Evolutionary conservation across 768 basidiomycete species (phyloP).

Genomic region (Hysterangium stoloniferum): DNA sequence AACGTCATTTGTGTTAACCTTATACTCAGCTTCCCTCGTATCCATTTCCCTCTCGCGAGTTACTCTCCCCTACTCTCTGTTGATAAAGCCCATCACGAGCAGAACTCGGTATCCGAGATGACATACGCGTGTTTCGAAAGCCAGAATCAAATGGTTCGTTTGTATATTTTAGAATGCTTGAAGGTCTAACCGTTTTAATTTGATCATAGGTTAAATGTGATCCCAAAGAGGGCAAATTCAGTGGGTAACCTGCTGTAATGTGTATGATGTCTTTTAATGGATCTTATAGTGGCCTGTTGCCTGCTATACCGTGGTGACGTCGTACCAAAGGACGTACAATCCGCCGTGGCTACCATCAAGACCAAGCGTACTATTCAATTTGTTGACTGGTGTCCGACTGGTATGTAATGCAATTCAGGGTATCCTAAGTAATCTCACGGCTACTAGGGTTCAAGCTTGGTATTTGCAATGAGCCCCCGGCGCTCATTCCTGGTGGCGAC

Average conservation of each 20-base stretch:
- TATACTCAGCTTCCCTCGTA: slow-evolving; percentile 43
- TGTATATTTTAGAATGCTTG: background rate
- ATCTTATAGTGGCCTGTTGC: slow-evolving; percentile 71
- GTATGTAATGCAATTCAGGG: slow-evolving; percentile 59
- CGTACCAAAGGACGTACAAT: slow-evolving; percentile 91
- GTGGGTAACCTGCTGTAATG: slow-evolving; percentile 23
- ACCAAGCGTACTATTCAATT: slow-evolving; percentile 98
- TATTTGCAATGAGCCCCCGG: slow-evolving; percentile 95
- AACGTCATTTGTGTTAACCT: background rate
- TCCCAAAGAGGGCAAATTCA: slow-evolving; percentile 75
- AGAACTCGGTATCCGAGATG: slow-evolving; percentile 65
- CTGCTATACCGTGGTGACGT: slow-evolving; percentile 94
- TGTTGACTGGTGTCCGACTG: slow-evolving; percentile 97
- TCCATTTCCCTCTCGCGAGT: slow-evolving; percentile 63
- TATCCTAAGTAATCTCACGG: slow-evolving; percentile 9
- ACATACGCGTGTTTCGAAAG: slow-evolving; percentile 71
- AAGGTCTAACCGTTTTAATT: background rate
- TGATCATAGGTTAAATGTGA: slow-evolving; percentile 51
- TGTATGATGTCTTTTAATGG: background rate
- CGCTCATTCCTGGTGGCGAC: slow-evolving; percentile 88
- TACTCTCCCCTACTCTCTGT: slow-evolving; percentile 59
- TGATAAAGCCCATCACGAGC: slow-evolving; percentile 59
- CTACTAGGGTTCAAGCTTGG: slow-evolving; percentile 54
- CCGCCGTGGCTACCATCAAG: slow-evolving; percentile 90
- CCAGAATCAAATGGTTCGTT: slow-evolving; percentile 56